Evolutionary conservation across 2,329 filamentous ascomycete species (phyloP), one percentile per base, ranked within the genome.

Genomic region (Sporothrix inflata): DNA sequence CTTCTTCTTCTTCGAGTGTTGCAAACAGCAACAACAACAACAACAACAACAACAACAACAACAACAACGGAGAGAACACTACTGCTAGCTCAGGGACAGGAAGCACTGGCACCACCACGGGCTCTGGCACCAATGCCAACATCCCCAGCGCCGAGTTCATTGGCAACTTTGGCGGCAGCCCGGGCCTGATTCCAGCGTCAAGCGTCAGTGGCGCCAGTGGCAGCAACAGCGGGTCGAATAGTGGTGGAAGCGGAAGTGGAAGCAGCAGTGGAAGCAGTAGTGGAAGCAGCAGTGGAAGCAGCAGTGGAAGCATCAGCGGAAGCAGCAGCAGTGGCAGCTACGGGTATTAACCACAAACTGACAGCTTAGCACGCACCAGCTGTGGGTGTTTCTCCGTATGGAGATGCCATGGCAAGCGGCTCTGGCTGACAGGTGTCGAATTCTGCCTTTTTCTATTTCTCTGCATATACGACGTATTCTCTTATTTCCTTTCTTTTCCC

Each of bases 151-250:
- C 24, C 7, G 60, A 40, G 45, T 71, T 71, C 14, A 27, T 71
- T 40, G 57, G 69, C 42, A 65, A 63, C 57, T 71, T 71, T 71
- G 69, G 69, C 11, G 69, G 67, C 21, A 60, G 12, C 38, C 67
- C 67, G 2, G 67, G 67, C 24, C 51, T 30, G 21, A 27, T 45
- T 24, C 38, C 67, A n/a, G 51, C 21, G 11, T 51, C 65, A 3
- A 65, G n/a, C 30, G 57, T 40, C 61, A 51, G 42, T 11, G 40
- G 27, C 30, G 45, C 11, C 6, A n/a, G 27, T 40, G 40, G 40
- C 7, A 51, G 42, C 65, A 49, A 38, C 42, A 55, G 57, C 34
- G 30, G 16, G 11, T 16, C 53, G 16, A 8, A n/a, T 11, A 57
- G 24, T 38, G 24, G 51, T 19, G 27, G 51, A 9, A 55, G 21